Percentiles rank a stretch among this genome's conserved stretches.
Evolutionary conservation across 2,329 filamentous ascomycete genomes (phyloP).

Genomic region (Fusarium poae): DNA sequence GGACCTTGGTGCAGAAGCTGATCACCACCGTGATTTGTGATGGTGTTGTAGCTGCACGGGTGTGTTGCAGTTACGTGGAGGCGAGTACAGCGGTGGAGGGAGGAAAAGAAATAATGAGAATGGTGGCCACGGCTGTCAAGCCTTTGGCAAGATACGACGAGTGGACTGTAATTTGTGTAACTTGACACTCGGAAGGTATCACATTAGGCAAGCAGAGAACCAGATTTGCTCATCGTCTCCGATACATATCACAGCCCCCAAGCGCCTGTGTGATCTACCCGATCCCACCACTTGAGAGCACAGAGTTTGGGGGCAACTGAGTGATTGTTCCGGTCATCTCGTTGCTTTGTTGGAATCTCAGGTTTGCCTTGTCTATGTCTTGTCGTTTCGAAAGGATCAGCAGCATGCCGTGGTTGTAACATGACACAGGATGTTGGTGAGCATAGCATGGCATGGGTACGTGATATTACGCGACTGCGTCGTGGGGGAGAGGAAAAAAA

Average conservation of each 20-base stretch:
- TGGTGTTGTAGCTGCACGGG: slow-evolving; percentile 31
- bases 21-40: slow-evolving; percentile 37
- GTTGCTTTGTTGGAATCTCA: slow-evolving; percentile 16
- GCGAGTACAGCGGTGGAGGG: slow-evolving; percentile 13
- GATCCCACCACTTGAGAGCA: slow-evolving; percentile 2
- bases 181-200: slow-evolving; percentile 3
- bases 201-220: slow-evolving; percentile 14
- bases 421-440: slow-evolving; percentile 3
- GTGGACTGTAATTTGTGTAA: neutral
- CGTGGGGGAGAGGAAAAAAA: neutral
- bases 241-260: slow-evolving; percentile 6
- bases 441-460: neutral
- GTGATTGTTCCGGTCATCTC: neutral
- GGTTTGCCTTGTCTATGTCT: neutral
- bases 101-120: neutral
- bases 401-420: neutral
- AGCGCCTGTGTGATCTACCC: slow-evolving; percentile 12
- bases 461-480: neutral
- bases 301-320: slow-evolving; percentile 17
- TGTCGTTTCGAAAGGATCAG: neutral
- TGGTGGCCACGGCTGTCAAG: slow-evolving; percentile 10
- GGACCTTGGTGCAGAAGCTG: slow-evolving; percentile 42
- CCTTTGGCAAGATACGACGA: slow-evolving; percentile 10
- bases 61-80: slow-evolving; percentile 24
- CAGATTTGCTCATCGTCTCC: slow-evolving; percentile 4